phyloP scores from a whole-genome alignment of 306 rosid species.

The Ochetophila trinervis region DNA sequence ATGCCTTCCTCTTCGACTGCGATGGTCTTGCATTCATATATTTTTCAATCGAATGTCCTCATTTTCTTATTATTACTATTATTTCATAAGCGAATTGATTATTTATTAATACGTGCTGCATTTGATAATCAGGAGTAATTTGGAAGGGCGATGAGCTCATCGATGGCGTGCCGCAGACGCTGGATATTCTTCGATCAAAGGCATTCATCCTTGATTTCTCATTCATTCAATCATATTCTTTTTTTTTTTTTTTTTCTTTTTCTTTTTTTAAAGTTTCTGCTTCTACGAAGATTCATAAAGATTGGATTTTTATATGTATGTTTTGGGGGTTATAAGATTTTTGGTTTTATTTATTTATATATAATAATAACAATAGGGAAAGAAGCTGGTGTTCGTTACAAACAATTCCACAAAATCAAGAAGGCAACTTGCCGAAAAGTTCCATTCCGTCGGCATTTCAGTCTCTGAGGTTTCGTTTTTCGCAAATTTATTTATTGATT shows the following conservation, averaged over 20 bases:
- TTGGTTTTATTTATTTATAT: no score
- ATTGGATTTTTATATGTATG: background rate
- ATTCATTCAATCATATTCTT: no score
- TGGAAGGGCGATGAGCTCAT: constrained; percentile 86
- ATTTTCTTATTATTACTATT: background rate
- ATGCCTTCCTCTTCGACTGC: constrained; percentile 92
- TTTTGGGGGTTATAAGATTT: no score
- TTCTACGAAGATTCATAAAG: background rate
- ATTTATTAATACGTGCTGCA: no score
- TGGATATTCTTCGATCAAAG: constrained; percentile 75
- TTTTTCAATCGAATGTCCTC: background rate
- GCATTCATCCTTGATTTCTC: constrained; percentile 10
- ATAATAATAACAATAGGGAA: no score
- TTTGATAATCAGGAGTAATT: constrained; percentile 58
- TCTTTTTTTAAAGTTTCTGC: background rate
- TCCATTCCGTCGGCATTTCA: constrained; percentile 74
- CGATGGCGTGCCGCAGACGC: constrained; percentile 65
- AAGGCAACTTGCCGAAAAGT: constrained; percentile 58
- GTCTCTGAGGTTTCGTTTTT: constrained; percentile 53
- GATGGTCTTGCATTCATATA: constrained; percentile 32
- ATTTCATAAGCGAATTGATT: background rate
- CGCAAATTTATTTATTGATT: background rate
- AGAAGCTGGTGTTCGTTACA: constrained; percentile 83
- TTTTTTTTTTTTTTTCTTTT: no score
- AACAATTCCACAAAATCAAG: constrained; percentile 80